A percentile compares a stretch with the other conserved stretches of the same genome.
These are phyloP conservation scores for Leptographium wingfieldii DNA, from an alignment of 2,329 filamentous ascomycete genomes.

Conservation along the genomic window DNA sequence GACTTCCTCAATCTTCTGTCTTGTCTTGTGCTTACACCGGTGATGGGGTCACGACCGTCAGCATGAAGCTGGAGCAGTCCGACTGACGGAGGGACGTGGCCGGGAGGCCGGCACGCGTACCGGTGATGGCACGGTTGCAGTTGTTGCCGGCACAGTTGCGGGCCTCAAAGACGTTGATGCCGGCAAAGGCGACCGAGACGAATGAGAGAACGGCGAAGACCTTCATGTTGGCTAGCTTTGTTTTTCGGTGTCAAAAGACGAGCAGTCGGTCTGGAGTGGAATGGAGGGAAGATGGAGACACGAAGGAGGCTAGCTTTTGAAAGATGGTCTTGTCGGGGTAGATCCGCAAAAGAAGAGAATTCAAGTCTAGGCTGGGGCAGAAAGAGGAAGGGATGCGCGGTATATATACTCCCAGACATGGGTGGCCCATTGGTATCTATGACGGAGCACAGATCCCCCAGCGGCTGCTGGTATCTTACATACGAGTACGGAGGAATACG, in stretches of 20 bases:
- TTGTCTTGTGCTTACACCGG: constrained; percentile 21
- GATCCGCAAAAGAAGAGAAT: background rate
- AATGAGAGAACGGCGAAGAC: constrained; percentile 24
- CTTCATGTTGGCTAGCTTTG: constrained; percentile 25
- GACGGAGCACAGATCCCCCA: too few species aligned
- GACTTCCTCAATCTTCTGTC: background rate
- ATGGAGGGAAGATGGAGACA: background rate
- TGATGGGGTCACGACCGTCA: constrained; percentile 26
- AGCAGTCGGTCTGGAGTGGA: background rate
- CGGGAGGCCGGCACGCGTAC: constrained; percentile 31
- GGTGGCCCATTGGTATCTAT: too few species aligned
- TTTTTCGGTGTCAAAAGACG: background rate
- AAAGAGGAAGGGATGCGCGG: background rate
- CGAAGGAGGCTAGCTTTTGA: background rate
- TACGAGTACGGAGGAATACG: too few species aligned
- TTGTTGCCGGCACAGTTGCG: constrained; percentile 30
- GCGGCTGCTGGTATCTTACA: too few species aligned
- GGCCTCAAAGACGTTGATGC: constrained; percentile 18
- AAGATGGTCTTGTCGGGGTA: background rate
- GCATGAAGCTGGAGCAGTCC: constrained; percentile 20
- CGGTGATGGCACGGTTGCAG: constrained; percentile 33
- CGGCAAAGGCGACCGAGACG: constrained; percentile 23
- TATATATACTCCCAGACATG: background rate
- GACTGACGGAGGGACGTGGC: constrained; percentile 19
- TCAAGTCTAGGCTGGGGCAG: background rate